Conservation (phyloP, 2,329 filamentous ascomycete genomes). For the Colletotrichum liriopes region DNA sequence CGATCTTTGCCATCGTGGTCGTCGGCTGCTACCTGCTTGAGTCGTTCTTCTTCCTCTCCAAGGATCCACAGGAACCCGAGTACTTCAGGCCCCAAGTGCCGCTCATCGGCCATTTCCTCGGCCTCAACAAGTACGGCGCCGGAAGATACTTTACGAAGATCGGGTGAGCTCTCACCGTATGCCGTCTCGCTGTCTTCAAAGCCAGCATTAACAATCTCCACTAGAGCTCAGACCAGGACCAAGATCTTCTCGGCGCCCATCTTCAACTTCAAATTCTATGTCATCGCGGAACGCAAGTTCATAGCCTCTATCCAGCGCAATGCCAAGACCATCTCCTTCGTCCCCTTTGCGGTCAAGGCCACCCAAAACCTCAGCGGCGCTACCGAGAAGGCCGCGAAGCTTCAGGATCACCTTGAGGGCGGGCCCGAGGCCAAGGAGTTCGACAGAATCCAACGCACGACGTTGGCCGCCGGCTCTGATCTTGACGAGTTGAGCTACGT, state of each 20-base stretch:
- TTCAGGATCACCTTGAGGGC: constrained; percentile 16
- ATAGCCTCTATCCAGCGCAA: constrained; percentile 22
- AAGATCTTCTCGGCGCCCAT: not conserved
- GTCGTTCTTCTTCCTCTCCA: constrained; percentile 9
- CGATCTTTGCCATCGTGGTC: constrained; percentile 9
- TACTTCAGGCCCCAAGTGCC: constrained; percentile 23
- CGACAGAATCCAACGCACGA: constrained; percentile 1
- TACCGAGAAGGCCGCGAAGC: not conserved
- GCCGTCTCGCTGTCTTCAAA: fast-evolving
- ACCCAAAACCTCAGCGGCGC: constrained; percentile 5
- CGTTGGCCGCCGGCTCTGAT: constrained; percentile 21
- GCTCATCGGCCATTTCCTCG: constrained; percentile 32
- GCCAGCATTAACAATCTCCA: not conserved
- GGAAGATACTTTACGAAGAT: constrained; percentile 19
- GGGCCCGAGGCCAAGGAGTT: constrained; percentile 15
- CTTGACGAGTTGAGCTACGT: constrained; percentile 10
- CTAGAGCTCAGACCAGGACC: not conserved
- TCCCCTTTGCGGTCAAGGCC: constrained; percentile 24
- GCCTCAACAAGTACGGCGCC: constrained; percentile 8
- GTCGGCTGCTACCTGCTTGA: constrained; percentile 16
- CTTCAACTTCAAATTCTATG: constrained; percentile 26
- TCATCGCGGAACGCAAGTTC: constrained; percentile 13
- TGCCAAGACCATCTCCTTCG: constrained; percentile 19
- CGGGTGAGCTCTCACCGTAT: not conserved
- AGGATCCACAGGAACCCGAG: constrained; percentile 7